These are phyloP conservation scores for Yamadazyma siamensis DNA, from an alignment of 1,139 yeast genomes.

Conservation along the genomic window DNA sequence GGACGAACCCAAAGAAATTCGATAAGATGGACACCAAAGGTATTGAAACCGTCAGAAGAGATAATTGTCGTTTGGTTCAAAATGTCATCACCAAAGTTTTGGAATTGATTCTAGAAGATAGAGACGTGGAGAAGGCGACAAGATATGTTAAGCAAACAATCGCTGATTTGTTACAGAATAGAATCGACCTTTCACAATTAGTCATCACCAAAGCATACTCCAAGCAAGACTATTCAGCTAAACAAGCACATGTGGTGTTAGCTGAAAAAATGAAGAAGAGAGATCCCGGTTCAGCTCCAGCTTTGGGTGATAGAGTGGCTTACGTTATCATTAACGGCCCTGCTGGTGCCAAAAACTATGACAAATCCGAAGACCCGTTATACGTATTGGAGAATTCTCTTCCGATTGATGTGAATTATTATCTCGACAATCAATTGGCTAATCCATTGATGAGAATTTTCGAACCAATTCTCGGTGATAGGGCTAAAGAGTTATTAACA, in stretches of 20 bases:
- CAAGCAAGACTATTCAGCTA: constrained; percentile 86
- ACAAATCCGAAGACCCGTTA: constrained; percentile 94
- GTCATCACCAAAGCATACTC: constrained; percentile 94
- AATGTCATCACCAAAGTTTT: constrained; percentile 91
- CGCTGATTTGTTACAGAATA: constrained; percentile 84
- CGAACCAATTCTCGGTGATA: constrained; percentile 92
- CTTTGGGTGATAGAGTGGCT: constrained; percentile 96
- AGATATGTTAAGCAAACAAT: constrained; percentile 81
- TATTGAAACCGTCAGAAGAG: constrained; percentile 96
- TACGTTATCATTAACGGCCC: constrained; percentile 83
- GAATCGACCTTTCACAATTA: constrained; percentile 87
- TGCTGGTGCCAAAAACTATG: constrained; percentile 82
- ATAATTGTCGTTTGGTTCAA: constrained; percentile 91
- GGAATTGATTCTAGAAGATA: constrained; percentile 78
- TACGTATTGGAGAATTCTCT: constrained; percentile 87
- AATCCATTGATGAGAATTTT: constrained; percentile 93
- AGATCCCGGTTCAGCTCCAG: constrained; percentile 97
- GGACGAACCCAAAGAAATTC: constrained; percentile 87
- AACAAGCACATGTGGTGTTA: constrained; percentile 94
- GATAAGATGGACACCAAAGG: constrained; percentile 99
- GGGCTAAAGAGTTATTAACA: constrained; percentile 71
- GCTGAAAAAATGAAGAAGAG: constrained; percentile 96
- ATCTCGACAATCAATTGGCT: constrained; percentile 86
- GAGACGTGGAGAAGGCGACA: constrained; percentile 89
- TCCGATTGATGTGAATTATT: constrained; percentile 93